phyloP scores from a whole-genome alignment of 345 rosid species.

The Alliaria petiolata region DNA sequence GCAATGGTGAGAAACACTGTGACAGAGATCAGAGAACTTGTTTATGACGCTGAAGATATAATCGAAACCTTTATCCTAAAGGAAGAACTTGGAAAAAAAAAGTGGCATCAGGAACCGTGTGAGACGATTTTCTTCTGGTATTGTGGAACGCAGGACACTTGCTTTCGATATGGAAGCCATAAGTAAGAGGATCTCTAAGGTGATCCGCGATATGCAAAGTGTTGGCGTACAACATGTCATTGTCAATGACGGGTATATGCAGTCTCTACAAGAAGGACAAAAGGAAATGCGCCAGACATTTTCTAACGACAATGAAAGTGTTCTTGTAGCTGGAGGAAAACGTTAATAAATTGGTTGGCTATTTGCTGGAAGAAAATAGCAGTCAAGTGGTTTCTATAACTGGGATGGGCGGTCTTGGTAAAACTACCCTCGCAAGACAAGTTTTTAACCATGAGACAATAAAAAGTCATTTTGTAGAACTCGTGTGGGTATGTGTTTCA shows the following conservation, averaged over 20 bases:
- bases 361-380: background rate
- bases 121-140: background rate
- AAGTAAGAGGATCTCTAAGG: slow-evolving; percentile 9
- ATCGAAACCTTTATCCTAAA: slow-evolving; percentile 22
- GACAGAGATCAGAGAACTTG: slow-evolving; percentile 24
- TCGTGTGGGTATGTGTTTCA: background rate
- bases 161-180: background rate
- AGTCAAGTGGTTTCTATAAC: slow-evolving; percentile 24
- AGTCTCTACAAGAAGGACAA: background rate
- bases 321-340: slow-evolving; percentile 2
- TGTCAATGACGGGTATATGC: background rate
- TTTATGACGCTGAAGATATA: slow-evolving; percentile 26
- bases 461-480: background rate
- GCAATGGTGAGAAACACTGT: slow-evolving; percentile 30
- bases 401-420: slow-evolving; percentile 38
- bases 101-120: background rate
- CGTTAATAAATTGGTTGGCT: slow-evolving; percentile 5
- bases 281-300: slow-evolving; percentile 11
- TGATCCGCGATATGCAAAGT: background rate
- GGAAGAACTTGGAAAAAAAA: background rate
- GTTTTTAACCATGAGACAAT: background rate
- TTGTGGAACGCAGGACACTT: background rate
- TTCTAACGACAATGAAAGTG: slow-evolving; percentile 16
- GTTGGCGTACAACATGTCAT: background rate
- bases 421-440: background rate